Conservation (phyloP, 2,329 filamentous ascomycete species). For the Lasiodiplodia citricola region DNA sequence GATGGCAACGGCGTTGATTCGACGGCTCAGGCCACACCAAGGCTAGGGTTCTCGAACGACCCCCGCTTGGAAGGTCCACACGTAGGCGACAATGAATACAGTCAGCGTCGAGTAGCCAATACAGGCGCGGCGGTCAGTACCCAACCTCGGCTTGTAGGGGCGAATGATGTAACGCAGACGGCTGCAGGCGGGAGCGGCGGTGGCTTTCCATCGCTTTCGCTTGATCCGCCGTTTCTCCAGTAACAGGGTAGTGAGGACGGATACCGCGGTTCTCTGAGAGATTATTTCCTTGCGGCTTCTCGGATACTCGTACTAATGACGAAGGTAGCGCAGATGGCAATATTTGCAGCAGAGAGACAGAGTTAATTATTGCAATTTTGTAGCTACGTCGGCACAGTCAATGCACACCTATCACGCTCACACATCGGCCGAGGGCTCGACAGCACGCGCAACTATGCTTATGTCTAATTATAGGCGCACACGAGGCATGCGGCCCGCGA, state of each 20-base stretch:
- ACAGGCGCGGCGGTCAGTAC: background rate
- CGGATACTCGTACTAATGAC: background rate
- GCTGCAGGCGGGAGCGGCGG: background rate
- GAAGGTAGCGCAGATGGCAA: background rate
- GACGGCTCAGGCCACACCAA: background rate
- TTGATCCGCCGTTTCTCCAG: slow-evolving; percentile 4
- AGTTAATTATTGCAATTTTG: background rate
- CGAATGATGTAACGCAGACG: background rate
- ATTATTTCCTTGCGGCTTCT: background rate
- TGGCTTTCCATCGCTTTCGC: background rate
- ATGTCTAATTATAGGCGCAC: slow-evolving; percentile 3
- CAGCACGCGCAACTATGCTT: background rate
- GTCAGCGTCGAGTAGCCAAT: slow-evolving; percentile 2
- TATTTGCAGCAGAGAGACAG: background rate
- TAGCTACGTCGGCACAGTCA: slow-evolving; percentile 5
- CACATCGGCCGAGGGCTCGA: slow-evolving; percentile 6
- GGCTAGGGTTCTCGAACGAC: background rate
- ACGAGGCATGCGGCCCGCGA: slow-evolving; percentile 1
- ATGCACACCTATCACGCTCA: background rate
- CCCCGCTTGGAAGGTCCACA: background rate
- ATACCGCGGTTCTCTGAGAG: background rate
- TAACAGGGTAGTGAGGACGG: background rate
- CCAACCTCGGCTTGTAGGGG: background rate
- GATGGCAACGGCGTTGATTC: background rate
- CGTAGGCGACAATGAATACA: background rate